A percentile compares a stretch with the other conserved stretches of the same genome.
These are phyloP conservation scores for Penicillium sp. DNA, from an alignment of 2,329 filamentous ascomycete genomes.

Conservation along the genomic window DNA sequence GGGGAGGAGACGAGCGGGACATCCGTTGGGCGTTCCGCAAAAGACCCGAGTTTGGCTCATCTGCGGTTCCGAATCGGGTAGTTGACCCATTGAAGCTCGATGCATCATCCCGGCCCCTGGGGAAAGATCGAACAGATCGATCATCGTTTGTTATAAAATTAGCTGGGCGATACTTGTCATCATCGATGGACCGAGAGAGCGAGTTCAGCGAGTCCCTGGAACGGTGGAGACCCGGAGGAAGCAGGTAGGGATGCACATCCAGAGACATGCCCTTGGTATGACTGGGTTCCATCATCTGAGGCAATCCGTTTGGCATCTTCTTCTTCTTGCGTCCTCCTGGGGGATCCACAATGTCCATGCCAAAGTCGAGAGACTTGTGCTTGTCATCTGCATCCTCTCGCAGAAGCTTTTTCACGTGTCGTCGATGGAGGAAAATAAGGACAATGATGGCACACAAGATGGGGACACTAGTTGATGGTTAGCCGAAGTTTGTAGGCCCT, in stretches of 20 bases:
- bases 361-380: slow-evolving; percentile 89
- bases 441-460: slow-evolving; percentile 61
- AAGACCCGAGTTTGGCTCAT: slow-evolving; percentile 49
- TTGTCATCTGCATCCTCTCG: slow-evolving; percentile 79
- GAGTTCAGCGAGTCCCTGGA: slow-evolving; percentile 85
- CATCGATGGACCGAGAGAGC: slow-evolving; percentile 69
- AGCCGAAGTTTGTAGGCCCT: slow-evolving; percentile 9
- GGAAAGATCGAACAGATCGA: slow-evolving; percentile 36
- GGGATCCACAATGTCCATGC: slow-evolving; percentile 55
- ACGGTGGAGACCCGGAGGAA: slow-evolving; percentile 72
- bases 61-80: slow-evolving; percentile 36
- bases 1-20: slow-evolving; percentile 50
- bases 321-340: slow-evolving; percentile 39
- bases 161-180: slow-evolving; percentile 76
- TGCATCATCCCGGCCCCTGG: slow-evolving; percentile 42
- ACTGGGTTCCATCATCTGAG: slow-evolving; percentile 38
- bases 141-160: slow-evolving; percentile 51
- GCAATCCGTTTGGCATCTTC: slow-evolving; percentile 36
- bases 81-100: slow-evolving; percentile 52
- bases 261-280: slow-evolving; percentile 53
- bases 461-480: slow-evolving; percentile 61
- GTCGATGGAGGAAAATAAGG: slow-evolving; percentile 71
- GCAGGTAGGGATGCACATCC: slow-evolving; percentile 77
- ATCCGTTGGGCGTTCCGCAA: slow-evolving; percentile 55
- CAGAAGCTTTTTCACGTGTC: slow-evolving; percentile 65